Base-by-base conservation (phyloP, 1,284 basidiomycete genomes). In the Vanrija humicola region DNA sequence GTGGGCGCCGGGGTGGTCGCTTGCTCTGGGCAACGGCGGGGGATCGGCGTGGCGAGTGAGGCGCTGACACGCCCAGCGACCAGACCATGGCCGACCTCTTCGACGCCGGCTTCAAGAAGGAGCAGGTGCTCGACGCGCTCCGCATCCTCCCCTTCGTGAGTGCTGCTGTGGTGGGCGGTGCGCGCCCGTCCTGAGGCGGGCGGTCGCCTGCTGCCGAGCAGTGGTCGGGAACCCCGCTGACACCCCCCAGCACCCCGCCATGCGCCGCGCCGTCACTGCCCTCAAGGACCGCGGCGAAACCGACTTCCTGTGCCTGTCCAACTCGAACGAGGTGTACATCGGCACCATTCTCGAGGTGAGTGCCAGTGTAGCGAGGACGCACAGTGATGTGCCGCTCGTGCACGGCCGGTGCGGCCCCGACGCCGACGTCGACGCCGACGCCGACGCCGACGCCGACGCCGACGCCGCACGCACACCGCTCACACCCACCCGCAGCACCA, bases 251-350 rank as follows among this genome's bases (percentile, higher is more conserved):
- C 96, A 98, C 73, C 95, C 95, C 5, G 95, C 91, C 3, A 97
- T 98, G 91, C 83, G 86, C 59, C 87, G 93, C 38, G 91, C 84
- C n/a, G 86, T 97, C 14, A 84, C 82, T 34, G 80, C 79, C 5
- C 82, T 96, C 59, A 90, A 96, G 72, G 77, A 34, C 34, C 44
- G 55, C 48, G 78, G 82, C 14, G 80, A 86, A 45, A 90, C 91
- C 0, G 87, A 86, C 8, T 89, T 97, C 77, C 81, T 97, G 66
- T 90, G 92, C 68, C 82, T 98, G 44, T 95, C 91, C 61, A 98
- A 97, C 77, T 87, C 92, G 53, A 98, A 98, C 79, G 82, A 84
- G 5, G 84, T 98, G 53, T 98, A 92, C 80, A 98, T 96, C 68
- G 79, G 83, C 19, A 92, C 91, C 23, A 92, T 95, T 64, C 82